Conservation (phyloP, 768 basidiomycete species). For the Mycena leptocephala region DNA sequence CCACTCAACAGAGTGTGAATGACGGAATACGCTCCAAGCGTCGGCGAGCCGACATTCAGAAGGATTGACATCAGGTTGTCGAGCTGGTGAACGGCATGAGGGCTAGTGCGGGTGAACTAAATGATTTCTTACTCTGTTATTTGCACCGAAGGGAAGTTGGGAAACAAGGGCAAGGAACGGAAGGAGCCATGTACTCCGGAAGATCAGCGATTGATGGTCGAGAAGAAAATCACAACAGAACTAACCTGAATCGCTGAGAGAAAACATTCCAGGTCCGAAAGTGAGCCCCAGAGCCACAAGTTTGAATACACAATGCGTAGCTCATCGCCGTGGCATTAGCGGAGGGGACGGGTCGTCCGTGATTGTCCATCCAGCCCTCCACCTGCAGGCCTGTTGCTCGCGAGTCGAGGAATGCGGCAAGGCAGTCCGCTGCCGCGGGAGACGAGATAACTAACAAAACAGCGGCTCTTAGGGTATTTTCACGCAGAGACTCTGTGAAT, state of each 20-base stretch:
- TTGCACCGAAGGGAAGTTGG: constrained; percentile 21
- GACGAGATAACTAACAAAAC: not conserved
- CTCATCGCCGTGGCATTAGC: too few species aligned
- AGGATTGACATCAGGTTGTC: not conserved
- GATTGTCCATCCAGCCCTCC: not conserved
- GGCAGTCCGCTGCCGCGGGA: not conserved
- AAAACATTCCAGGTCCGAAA: not conserved
- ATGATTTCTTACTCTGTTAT: not conserved
- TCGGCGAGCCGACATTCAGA: constrained; percentile 10
- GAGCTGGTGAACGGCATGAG: too few species aligned
- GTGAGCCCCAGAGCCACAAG: not conserved
- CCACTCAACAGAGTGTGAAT: constrained; percentile 3
- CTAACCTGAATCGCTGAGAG: constrained; percentile 10
- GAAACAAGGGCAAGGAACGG: too few species aligned
- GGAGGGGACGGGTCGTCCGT: not conserved
- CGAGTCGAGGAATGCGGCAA: not conserved
- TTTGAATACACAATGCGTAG: not conserved
- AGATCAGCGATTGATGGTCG: not conserved
- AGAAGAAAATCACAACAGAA: not conserved
- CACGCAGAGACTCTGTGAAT: too few species aligned
- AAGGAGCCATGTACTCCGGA: constrained; percentile 12
- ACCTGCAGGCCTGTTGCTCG: not conserved
- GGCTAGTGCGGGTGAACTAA: too few species aligned
- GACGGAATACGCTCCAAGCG: constrained; percentile 18
- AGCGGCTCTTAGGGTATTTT: too few species aligned